Conservation (phyloP, 176 grass and related monocot species). For the Oryza brachyantha region DNA sequence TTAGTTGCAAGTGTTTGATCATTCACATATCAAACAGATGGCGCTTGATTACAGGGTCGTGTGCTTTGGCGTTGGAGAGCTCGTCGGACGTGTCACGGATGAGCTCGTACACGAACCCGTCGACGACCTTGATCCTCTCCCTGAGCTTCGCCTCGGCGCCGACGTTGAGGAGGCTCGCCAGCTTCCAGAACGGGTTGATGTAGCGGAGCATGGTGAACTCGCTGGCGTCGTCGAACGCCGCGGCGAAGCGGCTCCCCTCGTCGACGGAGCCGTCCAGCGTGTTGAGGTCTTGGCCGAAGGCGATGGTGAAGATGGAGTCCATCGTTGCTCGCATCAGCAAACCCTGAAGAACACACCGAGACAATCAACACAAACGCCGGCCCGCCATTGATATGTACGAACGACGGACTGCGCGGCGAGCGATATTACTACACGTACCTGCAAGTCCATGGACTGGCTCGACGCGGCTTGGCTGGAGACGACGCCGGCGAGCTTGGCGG, state of each 20-base stretch:
- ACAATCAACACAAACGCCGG: background rate
- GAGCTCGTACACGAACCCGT: conserved; percentile 52
- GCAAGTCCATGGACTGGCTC: conserved; percentile 34
- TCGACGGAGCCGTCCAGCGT: conserved; percentile 13
- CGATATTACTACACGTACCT: conserved; percentile 27
- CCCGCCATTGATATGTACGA: background rate
- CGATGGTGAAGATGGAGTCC: conserved; percentile 65
- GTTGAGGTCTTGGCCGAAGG: conserved; percentile 56
- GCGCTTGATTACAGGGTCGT: background rate
- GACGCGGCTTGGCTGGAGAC: background rate
- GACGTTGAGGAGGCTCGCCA: conserved; percentile 36
- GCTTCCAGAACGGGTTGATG: conserved; percentile 59
- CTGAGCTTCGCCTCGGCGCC: conserved; percentile 41
- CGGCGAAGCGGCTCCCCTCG: conserved; percentile 49
- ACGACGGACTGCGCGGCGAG: too few relatives aligned
- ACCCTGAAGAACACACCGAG: conserved; percentile 21
- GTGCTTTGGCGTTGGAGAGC: conserved; percentile 1
- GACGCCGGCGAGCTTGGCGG: conserved; percentile 42
- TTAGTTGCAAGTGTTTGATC: too few relatives aligned
- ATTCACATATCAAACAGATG: too few relatives aligned
- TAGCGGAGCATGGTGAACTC: conserved; percentile 53
- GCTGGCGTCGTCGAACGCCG: conserved; percentile 67
- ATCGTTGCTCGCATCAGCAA: conserved; percentile 55
- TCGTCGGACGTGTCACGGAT: conserved; percentile 31
- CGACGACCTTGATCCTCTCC: conserved; percentile 40